Percentiles rank a stretch among this genome's conserved stretches.
phyloP scores from a whole-genome alignment of 441 rosid species.

The Rhodomyrtus psidioides region DNA sequence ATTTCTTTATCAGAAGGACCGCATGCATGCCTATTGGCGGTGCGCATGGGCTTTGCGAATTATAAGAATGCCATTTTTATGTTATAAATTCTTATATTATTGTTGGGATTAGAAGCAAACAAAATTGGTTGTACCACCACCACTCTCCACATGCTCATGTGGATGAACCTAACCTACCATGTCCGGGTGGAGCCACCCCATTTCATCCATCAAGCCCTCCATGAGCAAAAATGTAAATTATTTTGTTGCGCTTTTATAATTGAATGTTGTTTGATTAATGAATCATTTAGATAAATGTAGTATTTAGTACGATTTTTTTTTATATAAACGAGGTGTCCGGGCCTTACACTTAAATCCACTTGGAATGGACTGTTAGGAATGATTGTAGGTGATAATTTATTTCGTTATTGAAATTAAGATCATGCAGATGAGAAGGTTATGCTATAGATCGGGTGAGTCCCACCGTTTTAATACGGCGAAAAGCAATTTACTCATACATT shows the following conservation, averaged over 20 bases:
- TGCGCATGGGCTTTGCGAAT: not conserved
- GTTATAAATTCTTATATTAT: not conserved
- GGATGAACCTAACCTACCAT: not conserved
- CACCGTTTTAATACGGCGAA: not conserved
- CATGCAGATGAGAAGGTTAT: too few relatives aligned
- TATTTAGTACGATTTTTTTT: not conserved
- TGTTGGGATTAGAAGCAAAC: not conserved
- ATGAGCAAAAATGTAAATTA: not conserved
- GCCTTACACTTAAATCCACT: not conserved
- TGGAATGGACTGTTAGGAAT: not conserved
- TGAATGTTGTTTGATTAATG: not conserved
- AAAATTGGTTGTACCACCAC: not conserved
- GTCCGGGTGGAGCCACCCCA: not conserved
- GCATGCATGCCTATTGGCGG: too few relatives aligned
- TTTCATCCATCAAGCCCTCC: not conserved
- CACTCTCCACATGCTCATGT: not conserved
- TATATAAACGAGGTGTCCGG: too few relatives aligned
- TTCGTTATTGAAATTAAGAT: not conserved
- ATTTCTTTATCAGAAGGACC: too few relatives aligned
- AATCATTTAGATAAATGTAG: not conserved
- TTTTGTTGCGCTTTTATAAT: not conserved
- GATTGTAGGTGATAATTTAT: not conserved
- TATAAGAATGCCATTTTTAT: not conserved
- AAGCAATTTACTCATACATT: rapidly evolving
- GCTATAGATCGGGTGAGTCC: not conserved